phyloP scores from a whole-genome alignment of 768 basidiomycete genomes.

The Mycena pura region DNA sequence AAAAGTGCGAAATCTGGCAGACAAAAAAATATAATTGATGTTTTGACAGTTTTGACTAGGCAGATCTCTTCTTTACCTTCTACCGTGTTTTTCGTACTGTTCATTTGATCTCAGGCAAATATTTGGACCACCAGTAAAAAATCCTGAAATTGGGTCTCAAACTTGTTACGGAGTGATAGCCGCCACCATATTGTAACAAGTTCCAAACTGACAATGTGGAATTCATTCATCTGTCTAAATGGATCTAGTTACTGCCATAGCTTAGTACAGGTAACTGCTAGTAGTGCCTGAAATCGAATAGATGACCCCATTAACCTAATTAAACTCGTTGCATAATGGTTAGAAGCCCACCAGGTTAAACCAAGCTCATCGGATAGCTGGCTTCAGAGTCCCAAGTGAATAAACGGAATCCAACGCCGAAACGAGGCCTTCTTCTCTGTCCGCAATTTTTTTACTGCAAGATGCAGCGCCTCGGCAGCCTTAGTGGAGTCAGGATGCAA shows the following conservation, averaged over 20 bases:
- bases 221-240: slow-evolving; percentile 10
- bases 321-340: slow-evolving; percentile 5
- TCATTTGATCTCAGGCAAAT: slow-evolving; percentile 1
- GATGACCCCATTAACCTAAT: slow-evolving; percentile 3
- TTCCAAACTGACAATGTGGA: slow-evolving; percentile 1
- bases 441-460: slow-evolving; percentile 2
- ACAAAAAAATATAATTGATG: slow-evolving; percentile 8
- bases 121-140: slow-evolving; percentile 6
- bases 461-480: slow-evolving; percentile 2
- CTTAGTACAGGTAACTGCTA: slow-evolving; percentile 3
- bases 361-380: background rate
- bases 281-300: slow-evolving; percentile 8
- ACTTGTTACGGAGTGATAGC: background rate
- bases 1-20: background rate
- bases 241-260: slow-evolving; percentile 2
- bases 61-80: slow-evolving; percentile 7
- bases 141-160: background rate
- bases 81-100: slow-evolving; percentile 1
- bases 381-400: slow-evolving; percentile 9
- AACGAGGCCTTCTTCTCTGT: slow-evolving; percentile 16
- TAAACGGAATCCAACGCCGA: slow-evolving; percentile 12
- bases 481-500: slow-evolving; percentile 3
- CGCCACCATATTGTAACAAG: slow-evolving; percentile 1
- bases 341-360: slow-evolving; percentile 8
- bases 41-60: slow-evolving; percentile 8